Conservation (phyloP, 345 rosid genomes). For the Crucihimalaya himalaica region DNA sequence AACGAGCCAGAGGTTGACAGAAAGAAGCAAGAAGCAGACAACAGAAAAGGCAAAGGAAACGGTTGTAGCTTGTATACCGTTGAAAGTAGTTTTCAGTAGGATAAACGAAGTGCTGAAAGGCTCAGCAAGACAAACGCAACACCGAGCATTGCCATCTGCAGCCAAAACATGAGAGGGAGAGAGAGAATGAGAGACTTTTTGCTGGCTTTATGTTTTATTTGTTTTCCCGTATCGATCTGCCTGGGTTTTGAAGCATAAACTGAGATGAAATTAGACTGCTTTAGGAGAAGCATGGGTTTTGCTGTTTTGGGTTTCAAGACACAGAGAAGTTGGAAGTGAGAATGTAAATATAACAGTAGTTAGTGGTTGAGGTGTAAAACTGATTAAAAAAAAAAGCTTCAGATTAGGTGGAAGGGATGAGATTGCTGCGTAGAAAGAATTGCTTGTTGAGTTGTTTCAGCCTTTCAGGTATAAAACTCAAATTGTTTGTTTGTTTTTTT, state of each 20-base stretch:
- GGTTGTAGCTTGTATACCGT: slow-evolving; percentile 79
- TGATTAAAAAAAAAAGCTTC: not conserved
- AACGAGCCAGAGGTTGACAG: slow-evolving; percentile 54
- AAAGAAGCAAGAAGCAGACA: slow-evolving; percentile 45
- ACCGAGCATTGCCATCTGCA: slow-evolving; percentile 36
- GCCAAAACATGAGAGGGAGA: slow-evolving; percentile 32
- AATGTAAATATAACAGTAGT: slow-evolving; percentile 33
- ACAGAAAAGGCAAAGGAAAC: slow-evolving; percentile 62
- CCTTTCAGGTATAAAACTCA: slow-evolving; percentile 2
- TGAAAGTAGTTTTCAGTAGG: slow-evolving; percentile 92
- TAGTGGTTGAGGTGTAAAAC: slow-evolving; percentile 29
- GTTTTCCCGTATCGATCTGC: not conserved
- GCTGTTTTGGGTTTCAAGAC: not conserved
- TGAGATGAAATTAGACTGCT: slow-evolving; percentile 19
- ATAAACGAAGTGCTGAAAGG: slow-evolving; percentile 83
- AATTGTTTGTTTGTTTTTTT: slow-evolving; percentile 3
- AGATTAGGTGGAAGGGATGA: slow-evolving; percentile 33
- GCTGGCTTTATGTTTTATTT: not conserved
- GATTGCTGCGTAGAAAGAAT: slow-evolving; percentile 26
- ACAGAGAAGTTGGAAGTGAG: slow-evolving; percentile 12
- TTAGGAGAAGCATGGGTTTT: slow-evolving; percentile 13
- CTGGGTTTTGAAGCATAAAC: slow-evolving; percentile 8
- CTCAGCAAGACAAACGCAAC: slow-evolving; percentile 48
- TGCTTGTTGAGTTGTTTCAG: too few species aligned
- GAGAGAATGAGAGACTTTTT: not conserved